These are phyloP conservation scores for Amanita rubescens DNA, from an alignment of 768 basidiomycete genomes.

Conservation along the genomic window DNA sequence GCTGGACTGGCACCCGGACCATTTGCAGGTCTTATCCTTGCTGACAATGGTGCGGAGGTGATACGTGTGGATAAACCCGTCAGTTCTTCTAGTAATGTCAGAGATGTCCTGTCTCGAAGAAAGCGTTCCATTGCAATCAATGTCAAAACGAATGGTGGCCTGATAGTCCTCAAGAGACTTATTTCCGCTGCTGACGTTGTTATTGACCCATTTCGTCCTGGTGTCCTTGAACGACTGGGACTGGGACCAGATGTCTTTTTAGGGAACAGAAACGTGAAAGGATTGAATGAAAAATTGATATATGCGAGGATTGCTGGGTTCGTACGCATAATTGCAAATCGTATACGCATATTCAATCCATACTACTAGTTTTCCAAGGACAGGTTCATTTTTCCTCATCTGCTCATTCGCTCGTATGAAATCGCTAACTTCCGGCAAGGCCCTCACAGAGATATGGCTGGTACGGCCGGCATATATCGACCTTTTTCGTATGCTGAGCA, in stretches of 20 bases:
- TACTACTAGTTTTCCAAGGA: conserved; percentile 51
- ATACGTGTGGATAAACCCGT: conserved; percentile 65
- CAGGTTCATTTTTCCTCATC: conserved; percentile 37
- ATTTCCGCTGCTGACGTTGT: conserved; percentile 67
- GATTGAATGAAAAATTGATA: conserved; percentile 56
- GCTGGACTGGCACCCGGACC: conserved; percentile 80
- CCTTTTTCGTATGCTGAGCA: background rate
- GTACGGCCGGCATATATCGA: conserved; percentile 26
- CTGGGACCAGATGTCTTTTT: conserved; percentile 73
- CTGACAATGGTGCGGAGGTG: conserved; percentile 75
- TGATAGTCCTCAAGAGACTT: conserved; percentile 47
- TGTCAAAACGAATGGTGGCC: conserved; percentile 53
- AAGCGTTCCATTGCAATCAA: conserved; percentile 74
- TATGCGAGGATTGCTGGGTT: conserved; percentile 76
- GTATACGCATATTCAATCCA: background rate
- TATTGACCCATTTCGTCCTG: conserved; percentile 80
- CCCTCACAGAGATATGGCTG: conserved; percentile 69
- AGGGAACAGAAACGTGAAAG: conserved; percentile 33
- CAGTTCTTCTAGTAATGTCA: conserved; percentile 34
- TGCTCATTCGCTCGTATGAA: background rate
- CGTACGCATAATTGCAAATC: conserved; percentile 16
- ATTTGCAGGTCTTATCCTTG: conserved; percentile 69
- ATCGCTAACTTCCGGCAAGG: conserved; percentile 33
- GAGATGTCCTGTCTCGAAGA: conserved; percentile 56
- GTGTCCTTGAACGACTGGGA: conserved; percentile 71